phyloP scores from a whole-genome alignment of 805 yeast genomes.

The Candida khao-thaluensis region DNA sequence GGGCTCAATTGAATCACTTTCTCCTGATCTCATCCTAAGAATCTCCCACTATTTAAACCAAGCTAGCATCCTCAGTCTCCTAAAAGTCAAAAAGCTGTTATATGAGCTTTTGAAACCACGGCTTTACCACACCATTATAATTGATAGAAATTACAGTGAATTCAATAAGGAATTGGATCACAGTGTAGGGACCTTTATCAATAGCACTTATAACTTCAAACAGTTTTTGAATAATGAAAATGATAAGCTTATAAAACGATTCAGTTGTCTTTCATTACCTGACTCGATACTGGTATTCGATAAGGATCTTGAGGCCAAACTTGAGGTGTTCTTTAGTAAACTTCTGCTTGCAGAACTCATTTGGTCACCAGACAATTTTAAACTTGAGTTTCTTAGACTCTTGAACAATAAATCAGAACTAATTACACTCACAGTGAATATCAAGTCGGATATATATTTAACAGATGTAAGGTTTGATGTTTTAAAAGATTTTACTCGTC shows the following conservation, averaged over 20 bases:
- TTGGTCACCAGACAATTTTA: constrained; percentile 34
- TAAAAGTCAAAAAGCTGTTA: constrained; percentile 28
- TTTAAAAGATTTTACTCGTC: constrained; percentile 5
- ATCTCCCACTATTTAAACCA: constrained; percentile 38
- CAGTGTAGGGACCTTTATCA: constrained; percentile 10
- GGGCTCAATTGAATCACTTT: constrained; percentile 18
- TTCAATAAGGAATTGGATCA: constrained; percentile 26
- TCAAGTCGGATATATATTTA: constrained; percentile 22
- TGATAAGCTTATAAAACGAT: constrained; percentile 18
- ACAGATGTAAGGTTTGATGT: not conserved
- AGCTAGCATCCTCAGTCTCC: constrained; percentile 34
- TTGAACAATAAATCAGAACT: constrained; percentile 30
- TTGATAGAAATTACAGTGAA: constrained; percentile 37
- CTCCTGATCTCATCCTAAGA: constrained; percentile 33
- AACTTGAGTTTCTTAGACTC: constrained; percentile 24
- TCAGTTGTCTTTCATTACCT: constrained; percentile 40
- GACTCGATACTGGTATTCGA: constrained; percentile 42
- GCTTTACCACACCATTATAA: constrained; percentile 39
- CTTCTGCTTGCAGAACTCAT: constrained; percentile 26
- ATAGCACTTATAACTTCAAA: constrained; percentile 39
- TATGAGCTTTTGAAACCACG: constrained; percentile 30
- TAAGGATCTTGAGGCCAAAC: constrained; percentile 23
- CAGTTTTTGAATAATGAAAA: constrained; percentile 25
- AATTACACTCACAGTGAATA: constrained; percentile 26
- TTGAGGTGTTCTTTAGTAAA: constrained; percentile 25